Evolutionary conservation across 805 yeast species (phyloP).

Genomic region (Komagataella kurtzmanii): DNA sequence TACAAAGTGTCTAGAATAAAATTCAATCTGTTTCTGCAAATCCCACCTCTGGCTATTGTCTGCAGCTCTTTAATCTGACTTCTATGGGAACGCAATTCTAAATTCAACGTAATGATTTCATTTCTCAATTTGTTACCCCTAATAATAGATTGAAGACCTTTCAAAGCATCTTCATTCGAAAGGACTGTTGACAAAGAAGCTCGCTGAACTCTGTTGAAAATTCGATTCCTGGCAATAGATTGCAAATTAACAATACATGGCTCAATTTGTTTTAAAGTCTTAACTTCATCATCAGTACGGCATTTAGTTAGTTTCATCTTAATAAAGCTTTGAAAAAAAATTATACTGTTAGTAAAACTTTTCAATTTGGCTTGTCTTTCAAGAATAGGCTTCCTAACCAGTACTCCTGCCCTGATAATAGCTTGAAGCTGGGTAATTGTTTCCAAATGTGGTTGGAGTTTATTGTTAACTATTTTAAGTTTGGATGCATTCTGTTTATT

Average conservation of each 20-base stretch:
- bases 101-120: conserved; percentile 6
- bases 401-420: conserved; percentile 10
- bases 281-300: not conserved
- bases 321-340: not conserved
- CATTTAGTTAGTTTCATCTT: not conserved
- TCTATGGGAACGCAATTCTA: not conserved
- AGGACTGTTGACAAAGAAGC: not conserved
- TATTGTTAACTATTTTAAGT: conserved; percentile 6
- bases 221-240: not conserved
- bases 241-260: not conserved
- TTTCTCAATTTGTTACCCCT: conserved; percentile 17
- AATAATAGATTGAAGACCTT: conserved; percentile 8
- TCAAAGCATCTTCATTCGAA: conserved; percentile 9
- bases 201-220: not conserved
- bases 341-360: not conserved
- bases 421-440: conserved; percentile 20
- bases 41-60: conserved; percentile 29
- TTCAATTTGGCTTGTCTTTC: not conserved
- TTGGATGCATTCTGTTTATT: conserved; percentile 11
- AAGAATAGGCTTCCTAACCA: not conserved
- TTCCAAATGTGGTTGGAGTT: conserved; percentile 8
- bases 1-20: conserved; percentile 26
- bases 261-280: not conserved
- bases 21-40: conserved; percentile 26
- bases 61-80: conserved; percentile 20